Base-by-base conservation (phyloP, 2,329 filamentous ascomycete species). In the Cyphellophora europaea region DNA sequence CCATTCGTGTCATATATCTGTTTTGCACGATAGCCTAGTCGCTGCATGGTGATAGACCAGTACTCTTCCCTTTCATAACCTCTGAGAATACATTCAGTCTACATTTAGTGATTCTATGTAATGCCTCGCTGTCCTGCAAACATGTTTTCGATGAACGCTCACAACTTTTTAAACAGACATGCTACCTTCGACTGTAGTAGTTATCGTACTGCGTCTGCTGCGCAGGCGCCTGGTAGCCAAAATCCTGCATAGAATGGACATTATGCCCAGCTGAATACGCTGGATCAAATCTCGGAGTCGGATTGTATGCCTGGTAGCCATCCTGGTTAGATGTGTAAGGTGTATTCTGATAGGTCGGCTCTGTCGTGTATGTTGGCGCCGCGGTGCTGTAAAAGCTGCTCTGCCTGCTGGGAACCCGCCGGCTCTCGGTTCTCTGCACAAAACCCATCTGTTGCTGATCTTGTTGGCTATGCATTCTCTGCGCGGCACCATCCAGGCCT, bases 271-370 rank as follows among this genome's bases (percentile, higher is more conserved):
- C n/a, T 8, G 8, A 8, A n/a, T 25, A 25, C 21, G 8, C 21
- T n/a, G 21, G 21, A 25, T 25, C 21, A 25, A 25, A 25, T n/a
- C 21, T 25, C n/a, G 21, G 8, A 25, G 8, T 25, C n/a, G 21
- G 21, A 25, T 25, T 25, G 21, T 25, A 25, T 25, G 21, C 21
- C n/a, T 25, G 21, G 21, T 25, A 25, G 21, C 21, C 21, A 25
- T n/a, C 21, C 21, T 8, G 8, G 21, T 25, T 25, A 8, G 8
- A n/a, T n/a, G n/a, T n/a, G n/a, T n/a, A n/a, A n/a, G n/a, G n/a
- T n/a, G n/a, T n/a, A 8, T 8, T 8, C 21, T 25, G 21, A n/a
- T 25, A 25, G 8, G 21, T 25, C 21, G 21, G 21, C 21, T 25
- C 8, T n/a, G 21, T 25, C 21, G 21, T 8, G n/a, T 25, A 25